Conservation (phyloP, 2,329 filamentous ascomycete genomes). For the Diplodia sapinea region DNA sequence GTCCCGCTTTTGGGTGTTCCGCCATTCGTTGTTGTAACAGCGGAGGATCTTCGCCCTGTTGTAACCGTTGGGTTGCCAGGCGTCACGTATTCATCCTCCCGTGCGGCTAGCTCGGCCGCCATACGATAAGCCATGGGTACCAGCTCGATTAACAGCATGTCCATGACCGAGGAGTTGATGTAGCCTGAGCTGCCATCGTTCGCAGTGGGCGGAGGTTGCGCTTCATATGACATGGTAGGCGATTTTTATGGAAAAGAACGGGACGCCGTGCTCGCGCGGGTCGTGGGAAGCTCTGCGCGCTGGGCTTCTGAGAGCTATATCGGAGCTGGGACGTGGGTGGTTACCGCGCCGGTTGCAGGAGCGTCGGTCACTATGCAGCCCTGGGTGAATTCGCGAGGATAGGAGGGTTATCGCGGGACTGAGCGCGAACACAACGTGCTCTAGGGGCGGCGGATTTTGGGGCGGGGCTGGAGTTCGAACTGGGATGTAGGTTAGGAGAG, state of each 20-base stretch:
- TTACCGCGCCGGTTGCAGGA: constrained; percentile 26
- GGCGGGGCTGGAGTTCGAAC: constrained; percentile 26
- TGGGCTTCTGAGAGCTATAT: constrained; percentile 71
- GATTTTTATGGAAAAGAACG: background rate
- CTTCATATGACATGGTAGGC: constrained; percentile 12
- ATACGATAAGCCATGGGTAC: constrained; percentile 92
- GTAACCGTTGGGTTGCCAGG: constrained; percentile 32
- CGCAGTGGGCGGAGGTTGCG: constrained; percentile 10
- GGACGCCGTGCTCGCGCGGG: constrained; percentile 53
- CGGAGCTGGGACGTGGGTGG: constrained; percentile 41
- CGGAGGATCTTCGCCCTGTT: constrained; percentile 39
- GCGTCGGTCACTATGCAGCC: constrained; percentile 18
- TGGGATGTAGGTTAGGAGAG: constrained; percentile 33
- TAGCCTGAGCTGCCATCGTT: constrained; percentile 56
- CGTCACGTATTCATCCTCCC: constrained; percentile 50
- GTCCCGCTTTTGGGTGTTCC: constrained; percentile 29
- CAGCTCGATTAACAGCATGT: constrained; percentile 94
- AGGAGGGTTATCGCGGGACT: background rate
- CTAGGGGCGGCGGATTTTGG: background rate
- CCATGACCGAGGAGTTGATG: constrained; percentile 83
- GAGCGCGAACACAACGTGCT: no score
- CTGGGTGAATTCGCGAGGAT: background rate
- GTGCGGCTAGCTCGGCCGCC: constrained; percentile 70
- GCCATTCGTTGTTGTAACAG: constrained; percentile 33
- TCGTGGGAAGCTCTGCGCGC: constrained; percentile 71